Base-by-base conservation (phyloP, 257 asterid genomes). In the Lavandula angustifolia region DNA sequence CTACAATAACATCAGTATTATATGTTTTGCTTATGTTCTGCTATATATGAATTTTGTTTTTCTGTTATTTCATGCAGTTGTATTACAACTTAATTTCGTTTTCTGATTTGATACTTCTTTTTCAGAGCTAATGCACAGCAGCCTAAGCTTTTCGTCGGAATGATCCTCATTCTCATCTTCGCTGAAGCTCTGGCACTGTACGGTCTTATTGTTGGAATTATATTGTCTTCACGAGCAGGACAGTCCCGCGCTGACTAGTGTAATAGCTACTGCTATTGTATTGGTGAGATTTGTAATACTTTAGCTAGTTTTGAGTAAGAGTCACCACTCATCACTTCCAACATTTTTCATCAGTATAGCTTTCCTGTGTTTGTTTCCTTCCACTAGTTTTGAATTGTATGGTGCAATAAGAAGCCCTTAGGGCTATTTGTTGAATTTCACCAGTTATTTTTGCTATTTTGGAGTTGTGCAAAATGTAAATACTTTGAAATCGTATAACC, bases 161-260 rank as follows among this genome's bases (percentile, higher is more conserved):
- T 85, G 92, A 85, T 85, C 76, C 89, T 85, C 44, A 85, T 85
- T 81, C 89, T 85, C 65, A 85, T 85, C 69, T 85, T 85, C 8
- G 92, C 88, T 44, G 92, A 85, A 80, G 92, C 92, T 57, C 55
- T 85, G 78, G 92, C 89, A 7, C 89, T 85, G 43, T 85, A 85
- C 12, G 92, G 92, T 63, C 87, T 85, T 34, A 85, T 82, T 71
- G 89, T 85, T 12, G 92, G 92, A 62, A 85, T 85, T 43, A 85
- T 85, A 54, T 73, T 85, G 85, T 85, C 89, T 71, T 85, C 92
- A 6, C 75, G 92, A 46, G 92, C 92, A 43, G 92, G 89, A 65
- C 92, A 85, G 72, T 85, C 92, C 35, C 80, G 92, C 74, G 92
- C 92, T 29, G 89, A 82, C 69, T 85, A 77, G 75, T 49, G 5